phyloP scores from a whole-genome alignment of 495 filamentous ascomycete species.

The Podospora appendiculata region DNA sequence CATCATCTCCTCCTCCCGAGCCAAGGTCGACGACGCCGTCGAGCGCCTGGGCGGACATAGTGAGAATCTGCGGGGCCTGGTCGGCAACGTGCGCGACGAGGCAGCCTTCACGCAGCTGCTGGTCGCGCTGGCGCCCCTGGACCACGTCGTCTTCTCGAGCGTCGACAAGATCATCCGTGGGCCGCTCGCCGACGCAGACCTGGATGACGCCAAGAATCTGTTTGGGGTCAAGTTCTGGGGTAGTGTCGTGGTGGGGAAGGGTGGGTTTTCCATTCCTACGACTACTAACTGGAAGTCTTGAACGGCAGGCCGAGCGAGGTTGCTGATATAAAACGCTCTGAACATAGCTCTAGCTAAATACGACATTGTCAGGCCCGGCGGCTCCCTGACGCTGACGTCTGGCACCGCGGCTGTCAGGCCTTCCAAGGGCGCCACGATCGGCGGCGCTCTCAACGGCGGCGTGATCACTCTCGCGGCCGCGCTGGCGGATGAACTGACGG shows the following conservation, averaged over 20 bases:
- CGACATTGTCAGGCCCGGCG: constrained; percentile 30
- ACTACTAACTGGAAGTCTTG: too few species aligned
- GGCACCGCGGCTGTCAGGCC: constrained; percentile 37
- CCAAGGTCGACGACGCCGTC: constrained; percentile 21
- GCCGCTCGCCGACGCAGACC: constrained; percentile 22
- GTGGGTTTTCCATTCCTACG: constrained; percentile 8
- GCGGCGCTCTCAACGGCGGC: constrained; percentile 28
- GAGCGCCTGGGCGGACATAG: constrained; percentile 11
- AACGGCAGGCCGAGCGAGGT: too few species aligned
- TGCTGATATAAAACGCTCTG: too few species aligned
- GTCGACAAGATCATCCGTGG: constrained; percentile 40
- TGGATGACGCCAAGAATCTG: constrained; percentile 28
- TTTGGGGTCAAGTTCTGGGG: constrained; percentile 44
- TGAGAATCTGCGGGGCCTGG: constrained; percentile 14
- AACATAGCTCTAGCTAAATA: constrained; percentile 25
- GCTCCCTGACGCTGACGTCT: constrained; percentile 47
- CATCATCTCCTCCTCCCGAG: constrained; percentile 40
- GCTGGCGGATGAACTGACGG: constrained; percentile 43
- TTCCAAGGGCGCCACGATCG: constrained; percentile 24
- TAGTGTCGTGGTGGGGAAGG: constrained; percentile 28
- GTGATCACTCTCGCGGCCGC: constrained; percentile 32
- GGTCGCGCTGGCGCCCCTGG: constrained; percentile 24
- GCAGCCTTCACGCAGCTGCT: constrained; percentile 23
- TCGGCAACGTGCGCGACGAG: constrained; percentile 32
- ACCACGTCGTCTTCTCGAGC: constrained; percentile 37